These are phyloP conservation scores for Curvularia spicifera DNA, from an alignment of 2,329 filamentous ascomycete species.

Conservation along the genomic window DNA sequence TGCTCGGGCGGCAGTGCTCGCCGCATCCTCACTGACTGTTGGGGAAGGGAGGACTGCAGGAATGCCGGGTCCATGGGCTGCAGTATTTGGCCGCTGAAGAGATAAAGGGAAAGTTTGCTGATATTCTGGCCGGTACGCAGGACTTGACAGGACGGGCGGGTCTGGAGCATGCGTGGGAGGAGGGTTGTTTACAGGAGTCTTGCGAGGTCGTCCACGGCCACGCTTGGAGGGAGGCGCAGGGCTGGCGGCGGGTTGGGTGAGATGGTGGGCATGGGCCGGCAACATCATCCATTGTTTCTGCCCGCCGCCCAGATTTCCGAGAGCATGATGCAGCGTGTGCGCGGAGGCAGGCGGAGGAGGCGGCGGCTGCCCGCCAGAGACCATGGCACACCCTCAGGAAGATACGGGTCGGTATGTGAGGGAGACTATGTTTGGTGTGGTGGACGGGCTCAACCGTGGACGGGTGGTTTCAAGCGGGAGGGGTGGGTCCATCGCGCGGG, in stretches of 20 bases:
- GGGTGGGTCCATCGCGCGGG: constrained; percentile 1
- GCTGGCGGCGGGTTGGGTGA: background rate
- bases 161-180: background rate
- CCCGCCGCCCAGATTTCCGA: constrained; percentile 40
- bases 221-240: constrained; percentile 12
- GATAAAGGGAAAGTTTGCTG: constrained; percentile 41
- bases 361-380: constrained; percentile 6
- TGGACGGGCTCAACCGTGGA: background rate
- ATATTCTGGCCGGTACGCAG: constrained; percentile 17
- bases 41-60: constrained; percentile 64
- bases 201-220: constrained; percentile 20
- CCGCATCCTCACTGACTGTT: constrained; percentile 64
- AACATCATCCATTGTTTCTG: constrained; percentile 44
- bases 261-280: constrained; percentile 6
- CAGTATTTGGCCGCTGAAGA: constrained; percentile 42
- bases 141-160: background rate
- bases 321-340: constrained; percentile 35
- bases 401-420: background rate
- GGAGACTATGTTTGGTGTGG: background rate
- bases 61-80: constrained; percentile 15
- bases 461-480: background rate
- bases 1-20: background rate
- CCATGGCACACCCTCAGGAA: constrained; percentile 17
- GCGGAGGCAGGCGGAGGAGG: constrained; percentile 20
- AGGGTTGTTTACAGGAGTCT: constrained; percentile 8